Conservation (phyloP, 2,329 filamentous ascomycete genomes). For the Mycogone perniciosa region DNA sequence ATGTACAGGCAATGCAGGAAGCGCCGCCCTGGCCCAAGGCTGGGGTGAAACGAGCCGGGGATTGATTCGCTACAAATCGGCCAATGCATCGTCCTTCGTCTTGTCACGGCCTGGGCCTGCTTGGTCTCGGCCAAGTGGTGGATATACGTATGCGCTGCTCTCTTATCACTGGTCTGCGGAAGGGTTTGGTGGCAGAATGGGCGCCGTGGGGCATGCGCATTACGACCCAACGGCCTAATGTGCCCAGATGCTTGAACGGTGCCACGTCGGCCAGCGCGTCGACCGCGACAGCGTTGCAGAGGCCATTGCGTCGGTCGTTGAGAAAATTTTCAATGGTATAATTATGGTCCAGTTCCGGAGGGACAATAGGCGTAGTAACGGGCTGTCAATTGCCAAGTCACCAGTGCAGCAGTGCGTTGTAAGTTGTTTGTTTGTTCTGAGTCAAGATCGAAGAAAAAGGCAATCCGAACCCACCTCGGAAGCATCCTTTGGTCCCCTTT, state of each 20-base stretch:
- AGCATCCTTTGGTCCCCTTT: background rate
- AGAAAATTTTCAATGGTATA: background rate
- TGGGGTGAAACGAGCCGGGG: no score
- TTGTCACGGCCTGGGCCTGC: background rate
- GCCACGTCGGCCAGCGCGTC: slow-evolving; percentile 9
- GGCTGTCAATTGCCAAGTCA: background rate
- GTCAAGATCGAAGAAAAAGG: background rate
- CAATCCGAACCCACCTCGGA: background rate
- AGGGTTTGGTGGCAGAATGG: background rate
- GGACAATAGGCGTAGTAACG: background rate
- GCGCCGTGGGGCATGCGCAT: slow-evolving; percentile 7
- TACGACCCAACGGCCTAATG: slow-evolving; percentile 10
- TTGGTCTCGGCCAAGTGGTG: background rate
- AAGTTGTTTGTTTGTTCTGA: background rate
- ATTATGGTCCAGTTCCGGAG: background rate
- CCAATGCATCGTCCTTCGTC: background rate
- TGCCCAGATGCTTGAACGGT: slow-evolving; percentile 8
- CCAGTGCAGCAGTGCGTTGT: background rate
- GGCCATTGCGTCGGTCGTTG: no score
- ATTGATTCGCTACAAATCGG: no score
- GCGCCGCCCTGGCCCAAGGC: no score
- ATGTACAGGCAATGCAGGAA: background rate
- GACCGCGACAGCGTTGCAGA: background rate
- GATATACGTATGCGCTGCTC: slow-evolving; percentile 3
- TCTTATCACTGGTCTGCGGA: slow-evolving; percentile 1